Evolutionary conservation across 2,329 filamentous ascomycete species (phyloP).

Genomic region (Arthrobotrys pseudoclavata): DNA sequence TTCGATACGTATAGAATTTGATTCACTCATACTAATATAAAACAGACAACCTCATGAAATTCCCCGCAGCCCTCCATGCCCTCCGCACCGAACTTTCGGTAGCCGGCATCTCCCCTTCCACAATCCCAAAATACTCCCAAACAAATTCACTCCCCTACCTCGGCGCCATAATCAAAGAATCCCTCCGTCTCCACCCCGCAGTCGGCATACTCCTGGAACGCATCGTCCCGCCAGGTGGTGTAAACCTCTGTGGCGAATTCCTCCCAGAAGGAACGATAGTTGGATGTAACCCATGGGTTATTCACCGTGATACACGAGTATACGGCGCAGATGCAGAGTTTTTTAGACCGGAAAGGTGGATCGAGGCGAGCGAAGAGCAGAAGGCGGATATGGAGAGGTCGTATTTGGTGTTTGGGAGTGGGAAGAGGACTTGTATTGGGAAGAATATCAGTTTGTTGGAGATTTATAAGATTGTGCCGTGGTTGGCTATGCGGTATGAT

Average conservation of each 20-base stretch:
- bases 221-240: conserved; percentile 67
- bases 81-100: conserved; percentile 24
- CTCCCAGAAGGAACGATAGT: conserved; percentile 66
- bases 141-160: conserved; percentile 68
- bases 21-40: not conserved
- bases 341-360: conserved; percentile 71
- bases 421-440: conserved; percentile 70
- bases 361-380: conserved; percentile 65
- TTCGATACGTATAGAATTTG: not conserved
- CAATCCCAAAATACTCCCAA: conserved; percentile 56
- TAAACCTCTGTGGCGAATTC: conserved; percentile 65
- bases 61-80: conserved; percentile 9
- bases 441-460: conserved; percentile 76
- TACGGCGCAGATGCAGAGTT: conserved; percentile 67
- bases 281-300: conserved; percentile 67
- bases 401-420: conserved; percentile 71
- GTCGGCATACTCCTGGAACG: conserved; percentile 70
- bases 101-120: conserved; percentile 11
- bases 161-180: conserved; percentile 71
- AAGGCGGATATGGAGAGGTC: conserved; percentile 70
- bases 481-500: conserved; percentile 75
- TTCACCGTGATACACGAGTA: conserved; percentile 67
- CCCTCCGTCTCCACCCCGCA: conserved; percentile 69
- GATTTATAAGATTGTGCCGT: conserved; percentile 75
- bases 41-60: conserved; percentile 31